Evolutionary conservation across 2,329 filamentous ascomycete genomes (phyloP).

Genomic region (Sporothrix inflata): DNA sequence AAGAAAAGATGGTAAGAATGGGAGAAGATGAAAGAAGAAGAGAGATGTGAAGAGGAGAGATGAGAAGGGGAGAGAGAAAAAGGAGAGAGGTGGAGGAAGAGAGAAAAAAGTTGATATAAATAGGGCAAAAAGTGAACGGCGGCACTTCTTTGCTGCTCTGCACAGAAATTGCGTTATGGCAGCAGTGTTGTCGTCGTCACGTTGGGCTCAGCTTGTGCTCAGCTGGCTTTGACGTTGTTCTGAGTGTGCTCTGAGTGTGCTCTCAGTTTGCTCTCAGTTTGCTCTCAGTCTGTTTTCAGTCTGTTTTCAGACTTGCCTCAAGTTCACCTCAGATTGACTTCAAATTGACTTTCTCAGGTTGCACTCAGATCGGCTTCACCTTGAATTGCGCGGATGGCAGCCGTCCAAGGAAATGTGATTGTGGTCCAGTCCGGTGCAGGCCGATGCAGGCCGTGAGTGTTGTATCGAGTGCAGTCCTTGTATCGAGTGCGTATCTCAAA

Average conservation of each 20-base stretch:
- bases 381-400: background rate
- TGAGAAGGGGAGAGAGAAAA: background rate
- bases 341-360: background rate
- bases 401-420: background rate
- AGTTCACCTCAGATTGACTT: background rate
- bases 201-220: background rate
- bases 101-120: background rate
- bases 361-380: too few relatives aligned
- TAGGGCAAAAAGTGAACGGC: background rate
- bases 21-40: background rate
- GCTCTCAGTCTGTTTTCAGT: background rate
- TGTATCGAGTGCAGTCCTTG: background rate
- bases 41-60: background rate
- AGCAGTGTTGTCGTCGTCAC: background rate
- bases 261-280: background rate
- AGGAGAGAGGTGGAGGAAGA: background rate
- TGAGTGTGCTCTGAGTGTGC: background rate
- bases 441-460: slow-evolving; percentile 8
- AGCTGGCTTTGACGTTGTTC: too few relatives aligned
- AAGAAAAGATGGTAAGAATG: background rate
- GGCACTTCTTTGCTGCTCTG: background rate
- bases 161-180: background rate
- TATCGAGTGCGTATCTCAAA: background rate
- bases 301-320: background rate
- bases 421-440: slow-evolving; percentile 9